These are phyloP conservation scores for Penicillium sumatraense DNA, from an alignment of 2,329 filamentous ascomycete genomes.

Conservation along the genomic window DNA sequence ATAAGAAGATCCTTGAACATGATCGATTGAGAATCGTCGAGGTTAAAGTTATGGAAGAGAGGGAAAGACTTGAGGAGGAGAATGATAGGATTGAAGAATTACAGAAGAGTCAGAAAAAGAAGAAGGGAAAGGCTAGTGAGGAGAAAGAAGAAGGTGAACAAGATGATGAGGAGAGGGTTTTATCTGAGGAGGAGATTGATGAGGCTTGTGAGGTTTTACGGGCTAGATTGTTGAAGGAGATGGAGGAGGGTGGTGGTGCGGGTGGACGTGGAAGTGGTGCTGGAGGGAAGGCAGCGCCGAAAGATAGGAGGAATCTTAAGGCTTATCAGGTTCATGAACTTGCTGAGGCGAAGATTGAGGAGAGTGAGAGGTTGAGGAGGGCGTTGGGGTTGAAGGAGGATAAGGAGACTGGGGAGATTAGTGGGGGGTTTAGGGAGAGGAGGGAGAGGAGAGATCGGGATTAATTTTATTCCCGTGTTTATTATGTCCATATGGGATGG, in stretches of 20 bases:
- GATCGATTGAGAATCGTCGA: conserved; percentile 90
- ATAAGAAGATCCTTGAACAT: conserved; percentile 91
- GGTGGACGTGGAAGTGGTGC: conserved; percentile 11
- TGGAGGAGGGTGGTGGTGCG: conserved; percentile 49
- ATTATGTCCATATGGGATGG: no score
- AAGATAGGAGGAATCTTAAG: conserved; percentile 67
- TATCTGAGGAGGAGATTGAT: conserved; percentile 89
- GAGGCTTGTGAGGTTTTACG: conserved; percentile 70
- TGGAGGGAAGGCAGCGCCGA: conserved; percentile 22
- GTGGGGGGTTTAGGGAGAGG: conserved; percentile 28
- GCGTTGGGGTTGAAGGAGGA: conserved; percentile 88
- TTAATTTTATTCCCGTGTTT: no score
- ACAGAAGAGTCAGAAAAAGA: conserved; percentile 63
- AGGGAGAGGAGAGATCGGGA: conserved; percentile 9
- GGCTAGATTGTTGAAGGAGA: conserved; percentile 63
- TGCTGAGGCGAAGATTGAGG: conserved; percentile 93
- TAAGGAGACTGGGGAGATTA: conserved; percentile 76
- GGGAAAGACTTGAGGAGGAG: conserved; percentile 90
- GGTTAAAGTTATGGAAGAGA: conserved; percentile 87
- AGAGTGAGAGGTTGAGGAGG: conserved; percentile 84
- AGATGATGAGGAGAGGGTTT: conserved; percentile 40
- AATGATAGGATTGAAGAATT: conserved; percentile 65
- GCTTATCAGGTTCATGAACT: conserved; percentile 94
- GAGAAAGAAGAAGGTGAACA: conserved; percentile 17
- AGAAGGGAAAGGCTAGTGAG: conserved; percentile 55